Base-by-base conservation (phyloP, 192 early-diverging fungal species). In the Podila epicladia region DNA sequence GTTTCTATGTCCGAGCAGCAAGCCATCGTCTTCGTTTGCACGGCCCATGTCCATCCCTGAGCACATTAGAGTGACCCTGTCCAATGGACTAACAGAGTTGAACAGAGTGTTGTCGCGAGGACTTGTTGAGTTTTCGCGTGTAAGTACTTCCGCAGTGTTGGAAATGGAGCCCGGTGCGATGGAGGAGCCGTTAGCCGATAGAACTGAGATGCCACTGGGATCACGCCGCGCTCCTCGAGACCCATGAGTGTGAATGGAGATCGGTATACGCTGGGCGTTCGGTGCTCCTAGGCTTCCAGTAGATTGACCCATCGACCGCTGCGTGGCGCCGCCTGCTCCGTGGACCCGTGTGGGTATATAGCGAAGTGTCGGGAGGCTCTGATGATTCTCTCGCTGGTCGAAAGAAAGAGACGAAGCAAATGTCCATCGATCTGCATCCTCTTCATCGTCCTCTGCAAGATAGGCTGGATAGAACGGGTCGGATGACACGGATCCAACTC, bases 11-110 rank as follows among this genome's bases (percentile, higher is more conserved):
- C 28, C 58, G 58, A 70, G 41, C 48, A 35, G 0, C 62, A 61
- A 13, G 9, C 41, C 67, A 22, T 76, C 67, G 5, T 76, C 62
- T 4, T 65, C 63, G 62, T 48, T 58, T n/a, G 51, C 37, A 8
- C 45, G n/a, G 26, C 48, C 62, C 15, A 70, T 35, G 65, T 76
- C 74, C 28, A 67, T 59, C 1, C 66, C 73, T 0, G 72, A 65
- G 26, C 85, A 83, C 61, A 87, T 73, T 9, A 85, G 58, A 0
- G 85, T 83, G 4, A 87, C 67, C 9, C 71, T 67, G 57, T 87
- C 86, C 64, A 87, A 61, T 0, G 86, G 86, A 57, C 86, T 87
- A 8, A 83, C 85, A 24, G 84, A 69, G 33, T 84, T 75, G 33
- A 85, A 86, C 5, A 84, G 31, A 2, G 61, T 71, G 35, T 62